Base-by-base conservation (phyloP, 2,329 filamentous ascomycete genomes). In the Xylariales sp. region DNA sequence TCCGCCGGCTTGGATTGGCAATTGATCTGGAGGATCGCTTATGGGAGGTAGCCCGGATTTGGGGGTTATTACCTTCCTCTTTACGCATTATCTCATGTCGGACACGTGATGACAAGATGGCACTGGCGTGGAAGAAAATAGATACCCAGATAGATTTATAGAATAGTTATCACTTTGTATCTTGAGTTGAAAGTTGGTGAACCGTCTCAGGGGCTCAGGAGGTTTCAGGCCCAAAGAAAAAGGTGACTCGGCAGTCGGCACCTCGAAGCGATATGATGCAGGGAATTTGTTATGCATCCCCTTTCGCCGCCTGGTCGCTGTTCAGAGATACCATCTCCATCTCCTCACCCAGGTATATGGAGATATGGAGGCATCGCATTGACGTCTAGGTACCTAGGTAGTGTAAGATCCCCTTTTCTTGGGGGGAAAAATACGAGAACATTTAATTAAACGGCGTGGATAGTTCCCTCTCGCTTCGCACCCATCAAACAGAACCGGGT, bases 161-260 rank as follows among this genome's bases (percentile, higher is more conserved):
- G 14, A 48, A 12, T 9, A 16, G 3, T 7, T n/a, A 36, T 49
- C 28, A 32, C 30, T 23, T 32, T 52, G 18, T 41, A 39, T 23
- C 23, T 49, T 36, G n/a, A 12, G 5, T 4, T 41, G 39, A n/a
- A n/a, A 6, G 12, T 23, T 36, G 39, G 36, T 36, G 49, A 36
- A 58, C 45, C 7, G 16, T 46, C 28, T 52, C 43, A 55, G 46
- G 53, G 54, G 62, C 57, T 65, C 65, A 68, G 57, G 65, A 49
- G 52, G 62, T 65, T 68, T 64, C 61, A 64, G 61, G 55, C 23
- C 23, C 45, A 46, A 39, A 10, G 5, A 14, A 18, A 32, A 62
- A 46, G 28, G 30, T n/a, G 39, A 62, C n/a, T 39, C 34, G 52
- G 52, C 10, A 59, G 32, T 62, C 49, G 45, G 64, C 54, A 55